A percentile compares a stretch with the other conserved stretches of the same genome.
These are phyloP conservation scores for Rhizomucor miehei DNA, from an alignment of 371 early-diverging fungal species.

Conservation along the genomic window DNA sequence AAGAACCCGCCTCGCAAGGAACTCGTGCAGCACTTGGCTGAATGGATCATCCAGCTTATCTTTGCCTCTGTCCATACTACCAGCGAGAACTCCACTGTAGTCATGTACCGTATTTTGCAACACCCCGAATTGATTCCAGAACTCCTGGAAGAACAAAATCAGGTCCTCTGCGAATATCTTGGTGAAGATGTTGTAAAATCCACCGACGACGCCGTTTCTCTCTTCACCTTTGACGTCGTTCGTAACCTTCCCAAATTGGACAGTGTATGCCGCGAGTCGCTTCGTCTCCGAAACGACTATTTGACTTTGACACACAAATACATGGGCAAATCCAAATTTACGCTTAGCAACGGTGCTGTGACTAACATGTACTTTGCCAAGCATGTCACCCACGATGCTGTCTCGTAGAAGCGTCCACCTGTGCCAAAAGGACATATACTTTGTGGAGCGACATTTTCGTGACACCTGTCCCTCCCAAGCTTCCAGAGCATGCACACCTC, in stretches of 20 bases:
- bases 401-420: neutral
- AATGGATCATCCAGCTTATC: slow-evolving; percentile 24
- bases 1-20: neutral
- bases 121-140: slow-evolving; percentile 39
- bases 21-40: slow-evolving; percentile 2
- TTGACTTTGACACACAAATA: slow-evolving; percentile 30
- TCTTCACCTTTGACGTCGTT: slow-evolving; percentile 25
- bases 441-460: slow-evolving; percentile 22
- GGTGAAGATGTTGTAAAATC: slow-evolving; percentile 8
- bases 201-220: neutral
- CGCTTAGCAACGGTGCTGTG: slow-evolving; percentile 34
- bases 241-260: slow-evolving; percentile 46
- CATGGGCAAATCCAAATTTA: slow-evolving; percentile 20
- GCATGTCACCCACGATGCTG: slow-evolving; percentile 23
- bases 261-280: slow-evolving; percentile 44
- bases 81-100: slow-evolving; percentile 28
- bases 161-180: slow-evolving; percentile 19
- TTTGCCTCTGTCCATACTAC: slow-evolving; percentile 45
- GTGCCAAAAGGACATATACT: neutral
- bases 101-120: slow-evolving; percentile 39
- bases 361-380: slow-evolving; percentile 11
- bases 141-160: slow-evolving; percentile 40
- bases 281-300: slow-evolving; percentile 25
- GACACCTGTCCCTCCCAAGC: too few species aligned
- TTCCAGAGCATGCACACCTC: too few species aligned